Evolutionary conservation across 257 asterid genomes (phyloP).

Genomic region (Eustoma russellianum): DNA sequence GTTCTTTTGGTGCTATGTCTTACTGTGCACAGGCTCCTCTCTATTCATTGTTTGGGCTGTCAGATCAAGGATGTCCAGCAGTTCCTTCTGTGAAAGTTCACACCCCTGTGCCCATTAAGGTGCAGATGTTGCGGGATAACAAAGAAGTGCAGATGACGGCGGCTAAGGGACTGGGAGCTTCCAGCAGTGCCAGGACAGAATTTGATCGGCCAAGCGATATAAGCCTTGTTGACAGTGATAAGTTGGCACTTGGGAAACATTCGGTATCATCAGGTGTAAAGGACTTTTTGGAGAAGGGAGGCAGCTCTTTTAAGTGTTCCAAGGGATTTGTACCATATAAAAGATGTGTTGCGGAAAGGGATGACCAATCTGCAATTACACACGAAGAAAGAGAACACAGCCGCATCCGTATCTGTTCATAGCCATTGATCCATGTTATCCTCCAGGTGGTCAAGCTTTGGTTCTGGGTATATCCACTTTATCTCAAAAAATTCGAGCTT

Average conservation of each 20-base stretch:
- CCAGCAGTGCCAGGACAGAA: conserved; percentile 6
- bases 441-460: too few relatives aligned
- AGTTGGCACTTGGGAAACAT: conserved; percentile 11
- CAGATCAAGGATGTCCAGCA: conserved; percentile 19
- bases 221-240: too few relatives aligned
- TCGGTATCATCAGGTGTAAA: conserved; percentile 12
- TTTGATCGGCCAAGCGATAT: neutral
- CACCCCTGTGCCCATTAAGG: too few relatives aligned
- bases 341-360: conserved; percentile 41
- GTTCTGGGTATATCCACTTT: too few relatives aligned
- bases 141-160: conserved; percentile 18
- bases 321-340: conserved; percentile 72
- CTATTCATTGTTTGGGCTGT: conserved; percentile 28
- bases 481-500: too few relatives aligned
- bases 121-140: neutral
- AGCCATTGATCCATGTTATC: conserved; percentile 12
- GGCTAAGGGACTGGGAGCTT: conserved; percentile 19
- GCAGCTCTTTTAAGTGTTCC: conserved; percentile 18
- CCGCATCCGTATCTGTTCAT: conserved; percentile 43
- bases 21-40: conserved; percentile 5
- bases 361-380: conserved; percentile 14
- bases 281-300: conserved; percentile 9
- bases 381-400: conserved; percentile 49
- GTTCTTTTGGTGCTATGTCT: conserved; percentile 19
- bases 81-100: neutral